Conservation (phyloP, 2,329 filamentous ascomycete species). For the Aspergillus novofumigatus region DNA sequence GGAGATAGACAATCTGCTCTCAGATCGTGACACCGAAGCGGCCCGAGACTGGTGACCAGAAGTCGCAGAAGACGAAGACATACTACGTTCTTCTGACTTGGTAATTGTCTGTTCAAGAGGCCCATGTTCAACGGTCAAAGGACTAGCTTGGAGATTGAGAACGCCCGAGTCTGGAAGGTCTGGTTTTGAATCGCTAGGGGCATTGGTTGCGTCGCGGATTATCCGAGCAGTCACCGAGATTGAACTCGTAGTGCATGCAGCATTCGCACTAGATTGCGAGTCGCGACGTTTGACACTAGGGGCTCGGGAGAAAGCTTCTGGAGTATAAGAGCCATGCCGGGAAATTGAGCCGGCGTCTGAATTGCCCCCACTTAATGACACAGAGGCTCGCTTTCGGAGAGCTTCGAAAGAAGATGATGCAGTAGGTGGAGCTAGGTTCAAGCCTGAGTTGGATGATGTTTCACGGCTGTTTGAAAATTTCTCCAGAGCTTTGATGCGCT, state of each 20-base stretch:
- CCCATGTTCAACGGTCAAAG: constrained; percentile 64
- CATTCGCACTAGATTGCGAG: constrained; percentile 22
- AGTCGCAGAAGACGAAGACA: constrained; percentile 38
- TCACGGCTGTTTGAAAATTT: constrained; percentile 59
- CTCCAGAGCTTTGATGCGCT: constrained; percentile 89
- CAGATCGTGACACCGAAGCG: constrained; percentile 32
- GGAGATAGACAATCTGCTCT: constrained; percentile 37
- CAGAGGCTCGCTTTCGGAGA: constrained; percentile 42
- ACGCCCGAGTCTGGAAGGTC: constrained; percentile 27
- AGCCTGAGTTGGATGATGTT: constrained; percentile 24
- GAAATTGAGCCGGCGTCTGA: constrained; percentile 20
- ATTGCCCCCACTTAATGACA: constrained; percentile 26
- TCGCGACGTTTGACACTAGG: constrained; percentile 29
- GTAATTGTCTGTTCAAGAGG: constrained; percentile 15
- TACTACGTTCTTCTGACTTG: constrained; percentile 31
- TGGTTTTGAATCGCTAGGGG: constrained; percentile 26
- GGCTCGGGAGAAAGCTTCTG: constrained; percentile 26
- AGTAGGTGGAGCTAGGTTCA: constrained; percentile 46
- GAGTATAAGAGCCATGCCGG: constrained; percentile 25
- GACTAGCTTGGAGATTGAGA: constrained; percentile 50
- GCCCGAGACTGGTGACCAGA: constrained; percentile 39
- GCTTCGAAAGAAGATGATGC: constrained; percentile 58
- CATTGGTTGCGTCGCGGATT: constrained; percentile 57
- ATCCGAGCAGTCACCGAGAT: constrained; percentile 88
- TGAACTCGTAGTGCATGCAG: constrained; percentile 53